Evolutionary conservation across 257 asterid genomes (phyloP), one percentile per base, ranked within the genome.

Genomic region (Perilla frutescens): DNA sequence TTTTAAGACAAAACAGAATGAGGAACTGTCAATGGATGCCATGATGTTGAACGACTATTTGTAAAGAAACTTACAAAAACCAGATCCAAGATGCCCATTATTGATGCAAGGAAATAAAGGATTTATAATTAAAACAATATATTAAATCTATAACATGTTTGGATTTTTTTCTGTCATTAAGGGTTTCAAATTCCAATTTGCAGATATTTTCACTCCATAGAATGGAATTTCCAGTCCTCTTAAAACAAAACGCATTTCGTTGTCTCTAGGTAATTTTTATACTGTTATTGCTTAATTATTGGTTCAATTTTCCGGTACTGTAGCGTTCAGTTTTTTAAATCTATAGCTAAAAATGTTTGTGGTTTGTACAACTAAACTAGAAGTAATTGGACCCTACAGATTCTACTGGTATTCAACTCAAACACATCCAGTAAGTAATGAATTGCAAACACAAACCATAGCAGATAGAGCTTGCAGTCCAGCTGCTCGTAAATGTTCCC

Each of bases 401-500:
- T 20, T 41, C 60, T 62, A 70, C 53, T 61, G 34, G 31, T 39
- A 31, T 40, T 49, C 53, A 66, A 45, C 29, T 57, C 72, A 62
- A 31, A 70, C 49, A 64, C 50, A 69, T 11, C 12, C 3, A 66
- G 56, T 32, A 39, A 68, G 14, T 44, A 66, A 76, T 12, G 47
- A 34, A 56, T 54, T 40, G 62, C 31, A 44, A 53, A 74, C 10
- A 83, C 66, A 12, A 65, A 92, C 98, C 98, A 92, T 77, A 51
- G 98, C 92, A 68, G 92, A 88, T 69, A 90, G 96, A 71, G 97
- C 90, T 81, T 92, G 93, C 78, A 92, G 83, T 8, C 85, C 90
- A 64, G 91, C 90, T 58, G 95, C 90, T 68, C 90, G 83, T 62
- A 86, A 86, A 45, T 76, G 81, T 73, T 67, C 79, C 14, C 80